Evolutionary conservation across 768 basidiomycete species (phyloP), one percentile per base, ranked within the genome.

Genomic region (Boletus subparvulus): DNA sequence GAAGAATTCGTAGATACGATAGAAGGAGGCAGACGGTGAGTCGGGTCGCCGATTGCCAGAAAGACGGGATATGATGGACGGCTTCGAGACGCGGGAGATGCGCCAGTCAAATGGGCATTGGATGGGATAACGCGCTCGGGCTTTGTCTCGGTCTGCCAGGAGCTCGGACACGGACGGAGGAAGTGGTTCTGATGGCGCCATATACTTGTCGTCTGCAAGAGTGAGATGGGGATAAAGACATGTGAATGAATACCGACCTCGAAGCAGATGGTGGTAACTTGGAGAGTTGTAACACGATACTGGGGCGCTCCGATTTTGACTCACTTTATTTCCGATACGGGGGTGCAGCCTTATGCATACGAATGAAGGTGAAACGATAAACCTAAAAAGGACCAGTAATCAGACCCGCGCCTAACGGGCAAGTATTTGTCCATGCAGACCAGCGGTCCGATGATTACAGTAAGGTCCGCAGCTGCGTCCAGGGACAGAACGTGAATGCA

Each of bases 1-100:
- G 48, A 57, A 56, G 54, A 56, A 56, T n/a, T 41, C 58, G 43
- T 59, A 59, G 48, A 41, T 45, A 7, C 58, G 58, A 19, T 56
- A 59, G 14, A 56, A 48, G 19, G 47, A 50, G 37, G 58, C 58
- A 7, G 48, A 14, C 37, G 54, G 47, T 9, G 47, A 24, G 42
- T 56, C 57, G n/a, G 47, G 47, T 6, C 10, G 55, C n/a, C 30
- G 55, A 17, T 2, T 33, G 50, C 55, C 30, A 11, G 6, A 19
- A 24, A 58, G 42, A 28, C 47, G 43, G 47, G 54, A 19, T 47
- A 58, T 12, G 17, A 56, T 17, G 41, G 57, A 49, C 11, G 21
- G 39, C 4, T 26, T 44, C 21, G 47, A 19, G 32, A n/a, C 21
- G 54, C 48, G 58, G 9, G 58, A 57, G 0, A 19, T 45, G 37